Conservation (phyloP, 768 basidiomycete species). For the Fibroporia radiculosa region DNA sequence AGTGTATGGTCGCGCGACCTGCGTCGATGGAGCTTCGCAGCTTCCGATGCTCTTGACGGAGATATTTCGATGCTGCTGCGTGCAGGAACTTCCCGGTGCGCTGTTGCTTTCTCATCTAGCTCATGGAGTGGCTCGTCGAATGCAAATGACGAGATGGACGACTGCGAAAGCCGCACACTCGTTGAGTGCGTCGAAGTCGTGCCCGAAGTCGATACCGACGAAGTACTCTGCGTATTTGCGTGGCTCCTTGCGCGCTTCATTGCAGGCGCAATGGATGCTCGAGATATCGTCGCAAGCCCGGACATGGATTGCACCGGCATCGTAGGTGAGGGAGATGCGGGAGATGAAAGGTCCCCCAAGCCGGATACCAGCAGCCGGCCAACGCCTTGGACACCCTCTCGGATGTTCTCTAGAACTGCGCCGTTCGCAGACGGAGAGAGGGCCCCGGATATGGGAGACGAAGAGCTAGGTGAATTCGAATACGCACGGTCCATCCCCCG, state of each 20-base stretch:
- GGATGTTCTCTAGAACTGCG: constrained; percentile 49
- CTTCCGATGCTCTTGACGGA: constrained; percentile 10
- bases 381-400: constrained; percentile 56
- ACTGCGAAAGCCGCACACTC: constrained; percentile 36
- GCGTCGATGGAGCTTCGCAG: constrained; percentile 20
- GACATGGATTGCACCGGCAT: constrained; percentile 10
- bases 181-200: constrained; percentile 18
- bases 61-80: constrained; percentile 18
- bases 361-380: constrained; percentile 48
- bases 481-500: constrained; percentile 42
- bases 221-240: constrained; percentile 21
- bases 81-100: constrained; percentile 31
- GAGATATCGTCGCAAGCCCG: constrained; percentile 9
- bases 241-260: constrained; percentile 10
- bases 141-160: constrained; percentile 38
- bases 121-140: constrained; percentile 22
- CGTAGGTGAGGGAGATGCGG: constrained; percentile 13
- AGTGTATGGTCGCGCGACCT: constrained; percentile 20
- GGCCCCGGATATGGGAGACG: constrained; percentile 6
- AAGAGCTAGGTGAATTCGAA: constrained; percentile 15
- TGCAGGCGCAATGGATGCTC: constrained; percentile 6
- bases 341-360: constrained; percentile 25
- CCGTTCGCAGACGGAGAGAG: constrained; percentile 16
- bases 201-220: constrained; percentile 24
- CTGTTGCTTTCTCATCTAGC: constrained; percentile 15